Evolutionary conservation across 345 rosid species (phyloP).

Genomic region (Moringa oleifera): DNA sequence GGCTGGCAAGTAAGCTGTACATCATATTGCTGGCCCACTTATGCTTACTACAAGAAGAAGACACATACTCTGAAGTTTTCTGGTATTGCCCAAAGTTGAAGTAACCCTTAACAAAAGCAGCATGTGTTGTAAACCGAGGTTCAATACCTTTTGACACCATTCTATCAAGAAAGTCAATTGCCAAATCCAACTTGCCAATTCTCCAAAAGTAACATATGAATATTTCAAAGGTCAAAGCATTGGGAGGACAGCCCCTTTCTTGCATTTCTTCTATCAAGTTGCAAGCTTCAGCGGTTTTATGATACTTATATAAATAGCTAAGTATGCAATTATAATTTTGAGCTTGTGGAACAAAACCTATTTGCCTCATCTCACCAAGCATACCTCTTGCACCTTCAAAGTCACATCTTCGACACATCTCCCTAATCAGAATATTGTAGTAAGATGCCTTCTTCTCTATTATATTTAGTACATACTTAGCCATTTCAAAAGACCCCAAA

Average conservation of each 20-base stretch:
- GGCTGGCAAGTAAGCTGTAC: conserved; percentile 43
- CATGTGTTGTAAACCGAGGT: conserved; percentile 42
- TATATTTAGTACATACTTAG: conserved; percentile 31
- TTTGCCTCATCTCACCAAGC: conserved; percentile 35
- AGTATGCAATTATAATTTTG: conserved; percentile 31
- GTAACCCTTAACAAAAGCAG: conserved; percentile 36
- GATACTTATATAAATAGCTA: conserved; percentile 33
- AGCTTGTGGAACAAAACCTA: conserved; percentile 21
- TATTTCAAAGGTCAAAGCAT: conserved; percentile 48
- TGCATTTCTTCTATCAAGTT: conserved; percentile 33
- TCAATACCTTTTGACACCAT: conserved; percentile 38
- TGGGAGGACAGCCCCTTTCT: conserved; percentile 30
- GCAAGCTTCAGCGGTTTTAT: conserved; percentile 22
- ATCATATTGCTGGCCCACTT: conserved; percentile 20
- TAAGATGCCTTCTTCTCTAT: conserved; percentile 27
- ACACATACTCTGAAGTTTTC: conserved; percentile 37
- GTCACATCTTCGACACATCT: conserved; percentile 29
- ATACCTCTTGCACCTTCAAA: conserved; percentile 24
- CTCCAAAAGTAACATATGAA: conserved; percentile 28
- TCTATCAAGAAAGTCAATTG: conserved; percentile 26
- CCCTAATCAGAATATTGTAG: conserved; percentile 29
- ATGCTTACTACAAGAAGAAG: conserved; percentile 20
- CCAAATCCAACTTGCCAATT: conserved; percentile 27
- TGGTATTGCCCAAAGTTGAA: conserved; percentile 23
- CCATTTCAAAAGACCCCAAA: conserved; percentile 36